A percentile compares a stretch with the other conserved stretches of the same genome.
These are phyloP conservation scores for Penicillium palitans DNA, from an alignment of 2,329 filamentous ascomycete species.

Conservation along the genomic window DNA sequence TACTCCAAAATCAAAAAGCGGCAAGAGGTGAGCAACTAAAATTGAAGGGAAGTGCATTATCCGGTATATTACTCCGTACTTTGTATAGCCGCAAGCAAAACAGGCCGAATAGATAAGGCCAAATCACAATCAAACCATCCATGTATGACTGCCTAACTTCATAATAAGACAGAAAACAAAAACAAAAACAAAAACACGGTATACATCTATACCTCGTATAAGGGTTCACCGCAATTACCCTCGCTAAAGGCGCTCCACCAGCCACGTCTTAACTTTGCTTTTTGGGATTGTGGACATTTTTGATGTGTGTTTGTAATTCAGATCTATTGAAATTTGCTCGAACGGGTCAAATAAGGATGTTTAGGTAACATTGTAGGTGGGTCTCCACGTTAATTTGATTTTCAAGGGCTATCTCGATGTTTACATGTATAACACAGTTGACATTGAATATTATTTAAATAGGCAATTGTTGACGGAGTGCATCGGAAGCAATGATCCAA, in stretches of 20 bases:
- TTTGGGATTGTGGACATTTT: conserved; percentile 1
- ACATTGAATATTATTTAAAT: neutral
- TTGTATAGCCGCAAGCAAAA: neutral
- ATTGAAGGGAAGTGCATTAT: neutral
- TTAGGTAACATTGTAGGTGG: neutral
- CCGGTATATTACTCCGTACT: neutral
- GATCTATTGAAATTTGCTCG: neutral
- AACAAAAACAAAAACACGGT: neutral
- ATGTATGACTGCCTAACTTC: conserved; percentile 11
- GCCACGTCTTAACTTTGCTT: conserved; percentile 1
- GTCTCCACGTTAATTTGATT: neutral
- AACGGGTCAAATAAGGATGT: neutral
- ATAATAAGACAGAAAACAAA: neutral
- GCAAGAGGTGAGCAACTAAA: neutral
- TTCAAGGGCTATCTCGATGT: neutral
- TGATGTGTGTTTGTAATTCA: neutral
- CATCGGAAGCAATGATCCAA: neutral
- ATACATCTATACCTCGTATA: neutral
- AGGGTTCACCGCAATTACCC: conserved; percentile 9
- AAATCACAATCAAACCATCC: neutral
- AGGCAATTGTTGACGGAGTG: neutral
- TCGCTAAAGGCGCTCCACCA: conserved; percentile 7
- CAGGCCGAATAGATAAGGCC: neutral
- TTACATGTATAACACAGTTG: neutral
- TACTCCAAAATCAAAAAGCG: neutral